These are phyloP conservation scores for Acmispon strigosus DNA, from an alignment of 306 rosid species.

Conservation along the genomic window DNA sequence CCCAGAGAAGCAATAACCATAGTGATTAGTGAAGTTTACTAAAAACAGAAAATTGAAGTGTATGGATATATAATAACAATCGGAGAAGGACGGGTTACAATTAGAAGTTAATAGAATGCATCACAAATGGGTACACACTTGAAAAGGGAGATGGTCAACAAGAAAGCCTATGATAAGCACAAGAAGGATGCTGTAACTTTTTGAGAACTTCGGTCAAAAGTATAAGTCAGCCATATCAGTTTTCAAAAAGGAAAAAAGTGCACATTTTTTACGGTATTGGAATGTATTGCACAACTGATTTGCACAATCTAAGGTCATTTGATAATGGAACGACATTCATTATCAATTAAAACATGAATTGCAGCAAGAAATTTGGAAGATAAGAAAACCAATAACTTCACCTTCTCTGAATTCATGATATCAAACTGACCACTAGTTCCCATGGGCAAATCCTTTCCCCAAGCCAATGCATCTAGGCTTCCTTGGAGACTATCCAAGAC, in stretches of 20 bases:
- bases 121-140: not conserved
- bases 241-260: not conserved
- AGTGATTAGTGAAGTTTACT: not conserved
- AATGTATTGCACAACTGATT: not conserved
- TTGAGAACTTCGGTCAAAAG: not conserved
- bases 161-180: not conserved
- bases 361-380: conserved; percentile 9
- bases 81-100: not conserved
- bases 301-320: not conserved
- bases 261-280: not conserved
- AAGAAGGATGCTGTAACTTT: not conserved
- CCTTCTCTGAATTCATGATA: conserved; percentile 57
- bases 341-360: conserved; percentile 1
- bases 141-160: not conserved
- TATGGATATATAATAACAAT: not conserved
- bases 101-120: not conserved
- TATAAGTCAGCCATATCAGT: not conserved
- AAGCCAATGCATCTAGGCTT: conserved; percentile 69
- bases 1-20: not conserved
- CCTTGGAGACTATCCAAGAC: conserved; percentile 61
- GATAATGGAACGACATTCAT: not conserved
- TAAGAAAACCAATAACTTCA: conserved; percentile 25
- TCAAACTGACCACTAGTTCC: conserved; percentile 86
- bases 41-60: not conserved
- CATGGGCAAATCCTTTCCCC: conserved; percentile 73